Conservation (phyloP, 2,329 filamentous ascomycete genomes). For the Plectosphaerella plurivora region DNA sequence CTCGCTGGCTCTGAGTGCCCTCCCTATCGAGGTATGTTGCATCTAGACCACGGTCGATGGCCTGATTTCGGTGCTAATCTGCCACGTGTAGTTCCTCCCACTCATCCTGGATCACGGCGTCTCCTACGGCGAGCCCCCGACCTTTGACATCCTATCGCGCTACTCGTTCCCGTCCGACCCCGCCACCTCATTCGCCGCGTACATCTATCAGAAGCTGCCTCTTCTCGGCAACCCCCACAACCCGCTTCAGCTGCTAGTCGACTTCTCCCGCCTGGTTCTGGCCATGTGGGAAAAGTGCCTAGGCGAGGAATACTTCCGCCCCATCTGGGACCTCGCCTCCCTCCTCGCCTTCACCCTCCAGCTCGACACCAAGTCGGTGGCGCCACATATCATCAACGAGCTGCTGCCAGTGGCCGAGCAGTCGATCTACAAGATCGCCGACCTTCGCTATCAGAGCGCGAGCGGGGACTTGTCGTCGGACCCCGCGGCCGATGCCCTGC, state of each 20-base stretch:
- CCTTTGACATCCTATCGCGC: conserved; percentile 63
- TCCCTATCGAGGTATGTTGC: conserved; percentile 40
- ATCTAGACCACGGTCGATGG: background rate
- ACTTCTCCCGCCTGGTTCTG: conserved; percentile 61
- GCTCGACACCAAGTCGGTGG: conserved; percentile 54
- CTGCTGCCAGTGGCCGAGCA: conserved; percentile 52
- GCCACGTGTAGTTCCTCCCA: conserved; percentile 46
- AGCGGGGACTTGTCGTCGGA: conserved; percentile 40
- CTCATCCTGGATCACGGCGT: conserved; percentile 60
- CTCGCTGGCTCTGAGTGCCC: conserved; percentile 5
- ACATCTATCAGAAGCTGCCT: conserved; percentile 65
- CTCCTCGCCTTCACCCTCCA: conserved; percentile 61
- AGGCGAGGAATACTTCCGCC: conserved; percentile 57
- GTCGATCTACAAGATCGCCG: conserved; percentile 55
- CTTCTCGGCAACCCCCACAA: conserved; percentile 43
- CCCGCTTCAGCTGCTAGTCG: conserved; percentile 53
- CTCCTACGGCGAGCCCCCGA: conserved; percentile 50
- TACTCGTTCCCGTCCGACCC: conserved; percentile 63
- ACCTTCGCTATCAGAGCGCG: conserved; percentile 47
- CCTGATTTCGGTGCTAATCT: conserved; percentile 14
- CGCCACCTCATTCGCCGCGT: conserved; percentile 57
- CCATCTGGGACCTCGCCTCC: conserved; percentile 61
- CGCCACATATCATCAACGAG: conserved; percentile 53
- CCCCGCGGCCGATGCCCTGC: conserved; percentile 23
- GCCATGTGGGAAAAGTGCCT: conserved; percentile 66